Conservation (phyloP, 768 basidiomycete genomes). For the Suillus plorans region DNA sequence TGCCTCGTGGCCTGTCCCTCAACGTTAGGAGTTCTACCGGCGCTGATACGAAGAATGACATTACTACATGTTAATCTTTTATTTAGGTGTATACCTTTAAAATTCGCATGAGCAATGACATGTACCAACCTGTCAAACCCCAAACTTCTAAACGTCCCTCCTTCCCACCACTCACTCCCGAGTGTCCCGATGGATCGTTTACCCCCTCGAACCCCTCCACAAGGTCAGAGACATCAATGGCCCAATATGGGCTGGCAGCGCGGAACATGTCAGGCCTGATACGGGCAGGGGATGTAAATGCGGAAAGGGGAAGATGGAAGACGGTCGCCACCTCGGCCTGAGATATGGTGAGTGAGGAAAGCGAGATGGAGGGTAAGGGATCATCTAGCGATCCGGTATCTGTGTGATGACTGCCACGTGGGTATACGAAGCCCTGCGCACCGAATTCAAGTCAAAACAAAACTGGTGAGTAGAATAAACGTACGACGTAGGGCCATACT, state of each 20-base stretch:
- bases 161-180: neutral
- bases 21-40: no score
- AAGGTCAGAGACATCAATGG: neutral
- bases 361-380: neutral
- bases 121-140: constrained; percentile 19
- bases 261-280: neutral
- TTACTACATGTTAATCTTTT: no score
- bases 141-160: constrained; percentile 64
- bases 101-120: no score
- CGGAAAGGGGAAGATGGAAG: neutral
- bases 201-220: neutral
- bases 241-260: neutral
- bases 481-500: neutral
- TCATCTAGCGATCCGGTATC: neutral
- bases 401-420: neutral
- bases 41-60: no score
- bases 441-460: neutral
- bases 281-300: neutral
- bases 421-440: neutral
- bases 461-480: neutral
- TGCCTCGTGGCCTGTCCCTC: no score
- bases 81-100: no score
- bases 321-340: neutral
- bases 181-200: neutral
- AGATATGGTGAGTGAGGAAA: neutral